Evolutionary conservation across 768 basidiomycete genomes (phyloP).

Genomic region (Leucocoprinus birnbaumii): DNA sequence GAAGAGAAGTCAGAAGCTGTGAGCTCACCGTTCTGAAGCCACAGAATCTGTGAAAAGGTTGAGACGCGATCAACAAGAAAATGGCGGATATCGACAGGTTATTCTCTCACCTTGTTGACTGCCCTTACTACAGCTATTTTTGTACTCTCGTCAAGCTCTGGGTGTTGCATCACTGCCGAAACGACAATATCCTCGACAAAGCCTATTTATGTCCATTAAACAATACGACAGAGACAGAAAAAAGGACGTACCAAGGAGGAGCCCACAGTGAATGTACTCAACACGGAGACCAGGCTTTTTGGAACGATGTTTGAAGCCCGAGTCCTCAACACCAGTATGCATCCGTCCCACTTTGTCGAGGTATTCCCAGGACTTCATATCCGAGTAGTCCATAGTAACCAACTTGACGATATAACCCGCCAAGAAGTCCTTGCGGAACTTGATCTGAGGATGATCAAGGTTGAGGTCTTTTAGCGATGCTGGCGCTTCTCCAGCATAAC

Average conservation of each 20-base stretch:
- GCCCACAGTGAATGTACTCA: conserved; percentile 35
- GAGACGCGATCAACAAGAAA: background rate
- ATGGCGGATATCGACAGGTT: background rate
- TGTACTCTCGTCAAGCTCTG: conserved; percentile 30
- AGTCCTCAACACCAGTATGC: conserved; percentile 36
- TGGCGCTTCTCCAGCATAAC: conserved; percentile 38
- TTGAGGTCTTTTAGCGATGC: conserved; percentile 34
- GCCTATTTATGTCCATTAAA: conserved; percentile 16
- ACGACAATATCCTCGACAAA: conserved; percentile 44
- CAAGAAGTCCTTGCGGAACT: conserved; percentile 40
- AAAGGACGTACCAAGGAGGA: conserved; percentile 24
- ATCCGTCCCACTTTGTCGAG: conserved; percentile 46
- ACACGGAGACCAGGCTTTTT: conserved; percentile 31
- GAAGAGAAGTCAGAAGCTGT: background rate
- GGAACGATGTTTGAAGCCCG: background rate
- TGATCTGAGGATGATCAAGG: conserved; percentile 42
- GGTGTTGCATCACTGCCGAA: conserved; percentile 36
- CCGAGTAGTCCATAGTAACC: conserved; percentile 43
- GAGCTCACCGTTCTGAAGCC: conserved; percentile 39
- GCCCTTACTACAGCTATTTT: conserved; percentile 40
- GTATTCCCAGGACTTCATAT: conserved; percentile 41
- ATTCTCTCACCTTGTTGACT: conserved; percentile 37
- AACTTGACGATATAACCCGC: conserved; percentile 30
- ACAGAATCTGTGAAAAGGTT: conserved; percentile 31
- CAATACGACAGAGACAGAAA: background rate